phyloP scores from a whole-genome alignment of 345 rosid genomes.

The Viola odorata region DNA sequence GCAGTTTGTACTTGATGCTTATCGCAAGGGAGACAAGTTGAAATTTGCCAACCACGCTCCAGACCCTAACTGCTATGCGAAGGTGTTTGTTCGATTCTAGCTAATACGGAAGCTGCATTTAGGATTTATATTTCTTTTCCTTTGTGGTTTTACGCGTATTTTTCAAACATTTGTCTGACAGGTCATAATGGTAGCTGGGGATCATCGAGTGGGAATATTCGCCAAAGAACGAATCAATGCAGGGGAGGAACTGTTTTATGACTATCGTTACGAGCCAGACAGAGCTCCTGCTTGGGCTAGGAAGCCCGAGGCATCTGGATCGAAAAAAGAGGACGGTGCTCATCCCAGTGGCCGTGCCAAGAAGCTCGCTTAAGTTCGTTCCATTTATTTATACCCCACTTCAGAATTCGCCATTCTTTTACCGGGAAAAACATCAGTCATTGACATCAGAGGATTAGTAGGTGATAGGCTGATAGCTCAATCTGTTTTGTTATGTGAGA shows the following conservation, averaged over 20 bases:
- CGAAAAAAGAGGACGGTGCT: conserved; percentile 72
- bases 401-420: conserved; percentile 19
- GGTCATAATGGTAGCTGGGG: conserved; percentile 98
- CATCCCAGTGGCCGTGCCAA: conserved; percentile 86
- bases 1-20: conserved; percentile 99
- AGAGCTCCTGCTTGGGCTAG: conserved; percentile 99
- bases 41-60: conserved; percentile 98
- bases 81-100: conserved; percentile 38
- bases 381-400: conserved; percentile 9
- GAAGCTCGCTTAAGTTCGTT: conserved; percentile 69
- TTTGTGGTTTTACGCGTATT: background rate
- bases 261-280: conserved; percentile 93
- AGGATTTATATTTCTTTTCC: background rate
- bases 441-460: conserved; percentile 16
- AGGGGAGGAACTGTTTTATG: conserved; percentile 94
- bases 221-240: conserved; percentile 86
- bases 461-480: conserved; percentile 13
- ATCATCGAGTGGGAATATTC: conserved; percentile 91
- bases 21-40: conserved; percentile 92
- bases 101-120: background rate
- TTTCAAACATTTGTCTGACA: conserved; percentile 21
- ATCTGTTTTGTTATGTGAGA: conserved; percentile 25
- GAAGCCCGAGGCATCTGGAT: conserved; percentile 85
- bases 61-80: conserved; percentile 95
- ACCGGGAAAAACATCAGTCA: conserved; percentile 29